phyloP scores from a whole-genome alignment of 2,329 filamentous ascomycete genomes.

The Colletotrichum cuscutae region DNA sequence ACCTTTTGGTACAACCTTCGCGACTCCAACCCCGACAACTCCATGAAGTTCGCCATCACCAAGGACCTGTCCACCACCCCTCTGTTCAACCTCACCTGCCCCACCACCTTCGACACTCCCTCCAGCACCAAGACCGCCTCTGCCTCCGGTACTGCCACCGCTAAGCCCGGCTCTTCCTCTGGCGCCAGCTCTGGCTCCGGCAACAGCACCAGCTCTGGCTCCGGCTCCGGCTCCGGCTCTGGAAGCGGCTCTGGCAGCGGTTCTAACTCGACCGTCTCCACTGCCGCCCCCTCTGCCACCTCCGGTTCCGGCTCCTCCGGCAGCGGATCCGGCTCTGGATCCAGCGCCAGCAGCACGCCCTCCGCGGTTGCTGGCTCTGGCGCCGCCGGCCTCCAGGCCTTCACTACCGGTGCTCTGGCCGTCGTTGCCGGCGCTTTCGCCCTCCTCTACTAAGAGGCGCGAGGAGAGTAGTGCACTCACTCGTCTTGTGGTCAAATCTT shows the following conservation, averaged over 20 bases:
- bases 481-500: slow-evolving; percentile 8
- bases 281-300: slow-evolving; percentile 34
- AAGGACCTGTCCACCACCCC: slow-evolving; percentile 62
- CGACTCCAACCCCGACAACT: slow-evolving; percentile 69
- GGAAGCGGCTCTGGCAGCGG: slow-evolving; percentile 30
- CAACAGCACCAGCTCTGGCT: neutral
- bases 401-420: slow-evolving; percentile 36
- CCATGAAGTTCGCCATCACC: slow-evolving; percentile 67
- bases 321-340: slow-evolving; percentile 36
- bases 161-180: slow-evolving; percentile 32
- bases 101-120: slow-evolving; percentile 51
- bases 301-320: slow-evolving; percentile 23
- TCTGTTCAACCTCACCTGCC: slow-evolving; percentile 65
- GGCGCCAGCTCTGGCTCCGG: slow-evolving; percentile 33
- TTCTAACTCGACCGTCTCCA: slow-evolving; percentile 25
- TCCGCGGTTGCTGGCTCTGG: slow-evolving; percentile 18
- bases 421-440: slow-evolving; percentile 34
- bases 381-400: slow-evolving; percentile 19
- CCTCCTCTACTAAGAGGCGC: slow-evolving; percentile 34
- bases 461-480: neutral
- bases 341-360: slow-evolving; percentile 21
- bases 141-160: slow-evolving; percentile 31
- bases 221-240: slow-evolving; percentile 17
- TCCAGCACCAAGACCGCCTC: slow-evolving; percentile 38
- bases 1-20: slow-evolving; percentile 72